These are phyloP conservation scores for Cystobasidium tubakii DNA, from an alignment of 768 basidiomycete species.

Conservation along the genomic window DNA sequence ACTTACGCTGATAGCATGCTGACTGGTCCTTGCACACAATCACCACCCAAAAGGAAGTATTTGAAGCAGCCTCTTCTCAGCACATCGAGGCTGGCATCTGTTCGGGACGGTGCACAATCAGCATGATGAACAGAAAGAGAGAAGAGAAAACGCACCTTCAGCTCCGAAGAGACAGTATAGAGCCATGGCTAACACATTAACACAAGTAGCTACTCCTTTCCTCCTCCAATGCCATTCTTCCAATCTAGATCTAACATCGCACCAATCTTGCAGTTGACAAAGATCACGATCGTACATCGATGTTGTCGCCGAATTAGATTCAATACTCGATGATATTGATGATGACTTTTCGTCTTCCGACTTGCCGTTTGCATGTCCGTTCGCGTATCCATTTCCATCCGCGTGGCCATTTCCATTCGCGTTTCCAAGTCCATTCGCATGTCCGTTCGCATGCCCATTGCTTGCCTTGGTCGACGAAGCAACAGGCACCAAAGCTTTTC, in stretches of 20 bases:
- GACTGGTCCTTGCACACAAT: conserved; percentile 80
- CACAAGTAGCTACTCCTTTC: conserved; percentile 72
- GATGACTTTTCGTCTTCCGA: background rate
- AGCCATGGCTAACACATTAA: conserved; percentile 88
- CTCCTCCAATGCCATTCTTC: conserved; percentile 77
- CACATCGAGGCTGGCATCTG: conserved; percentile 52
- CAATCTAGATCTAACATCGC: conserved; percentile 52
- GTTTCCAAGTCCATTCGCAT: background rate
- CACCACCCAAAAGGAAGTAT: conserved; percentile 90
- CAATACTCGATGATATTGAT: background rate
- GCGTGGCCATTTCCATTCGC: background rate
- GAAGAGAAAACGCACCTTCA: conserved; percentile 60
- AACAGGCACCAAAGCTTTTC: conserved; percentile 14
- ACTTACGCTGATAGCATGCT: conserved; percentile 78
- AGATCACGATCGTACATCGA: conserved; percentile 35
- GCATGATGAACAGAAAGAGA: background rate
- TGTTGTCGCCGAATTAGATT: no score
- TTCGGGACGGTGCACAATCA: no score
- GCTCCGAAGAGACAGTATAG: conserved; percentile 91
- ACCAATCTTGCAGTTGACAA: conserved; percentile 51
- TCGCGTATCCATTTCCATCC: background rate
- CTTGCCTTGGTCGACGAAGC: background rate
- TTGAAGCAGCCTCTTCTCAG: conserved; percentile 76
- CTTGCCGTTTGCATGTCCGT: conserved; percentile 9
- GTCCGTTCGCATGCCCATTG: background rate